Evolutionary conservation across 1,284 basidiomycete species (phyloP), one percentile per base, ranked within the genome.

Genomic region (Marasmius sp.): DNA sequence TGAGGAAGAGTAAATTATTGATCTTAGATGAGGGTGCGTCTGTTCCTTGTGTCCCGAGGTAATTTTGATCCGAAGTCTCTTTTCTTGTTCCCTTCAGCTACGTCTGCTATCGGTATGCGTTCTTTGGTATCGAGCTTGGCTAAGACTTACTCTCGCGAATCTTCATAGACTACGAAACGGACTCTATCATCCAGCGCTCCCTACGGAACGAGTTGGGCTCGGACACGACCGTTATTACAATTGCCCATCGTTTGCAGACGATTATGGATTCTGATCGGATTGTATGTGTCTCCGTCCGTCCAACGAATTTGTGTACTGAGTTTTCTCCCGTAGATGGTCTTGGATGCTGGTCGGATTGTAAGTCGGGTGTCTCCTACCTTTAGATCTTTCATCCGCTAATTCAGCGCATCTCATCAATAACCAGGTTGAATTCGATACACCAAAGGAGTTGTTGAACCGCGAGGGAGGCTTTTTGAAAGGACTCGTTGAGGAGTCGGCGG

Each of bases 211-310:
- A 85, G 65, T 77, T 89, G 20, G 75, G 73, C 11, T 70, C 75
- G 2, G 85, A 85, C 61, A 82, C 83, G 9, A 89, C 86, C 0
- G 70, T 90, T 4, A 79, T 91, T 51, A 89, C 86, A 9, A 77
- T 90, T 55, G 88, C 89, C 0, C 88, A 90, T 34, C 50, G 63
- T 12, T 58, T 64, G 47, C 61, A 61, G 20, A 58, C 63, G 8
- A 62, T 64, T 18, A 62, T 60, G 60, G 60, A 64, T 60, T 54
- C 60, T 16, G 60, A 64, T 57, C 59, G 59, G 34, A 62, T 60
- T 27, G 61, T 64, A 45, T 37, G 60, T 52, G 27, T 20, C 11
- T 10, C 10, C 41, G 3, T 20, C 22, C 39, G 18, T 59, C 45
- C 38, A 34, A 55, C 22, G 34, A 47, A n/a, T 50, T 50, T 48